Conservation (phyloP, 495 filamentous ascomycete species). For the Penicillium maclennaniae region DNA sequence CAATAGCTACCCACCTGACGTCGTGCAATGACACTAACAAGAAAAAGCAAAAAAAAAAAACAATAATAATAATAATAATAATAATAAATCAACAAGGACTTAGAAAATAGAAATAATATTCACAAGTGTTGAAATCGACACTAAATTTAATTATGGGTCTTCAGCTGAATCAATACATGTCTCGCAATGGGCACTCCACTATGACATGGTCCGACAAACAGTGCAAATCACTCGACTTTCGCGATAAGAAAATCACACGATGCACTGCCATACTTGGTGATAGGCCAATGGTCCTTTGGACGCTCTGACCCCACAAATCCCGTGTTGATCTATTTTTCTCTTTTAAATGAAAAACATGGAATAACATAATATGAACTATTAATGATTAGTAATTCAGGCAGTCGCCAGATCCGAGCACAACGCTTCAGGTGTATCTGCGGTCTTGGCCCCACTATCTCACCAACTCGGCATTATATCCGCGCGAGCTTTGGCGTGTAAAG, state of each 20-base stretch:
- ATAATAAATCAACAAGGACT: too few species aligned
- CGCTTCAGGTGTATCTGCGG: constrained; percentile 33
- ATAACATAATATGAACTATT: too few species aligned
- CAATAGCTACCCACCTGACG: background rate
- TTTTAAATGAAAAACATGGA: background rate
- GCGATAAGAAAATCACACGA: background rate
- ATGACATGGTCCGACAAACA: background rate
- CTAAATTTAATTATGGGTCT: background rate
- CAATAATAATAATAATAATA: too few species aligned
- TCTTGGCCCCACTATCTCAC: constrained; percentile 26
- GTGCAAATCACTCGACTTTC: background rate
- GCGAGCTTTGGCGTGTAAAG: constrained; percentile 11
- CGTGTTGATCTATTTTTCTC: too few species aligned
- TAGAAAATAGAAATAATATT: too few species aligned
- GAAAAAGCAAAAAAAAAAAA: background rate
- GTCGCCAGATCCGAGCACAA: constrained; percentile 1
- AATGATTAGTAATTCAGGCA: too few species aligned
- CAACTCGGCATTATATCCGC: constrained; percentile 11
- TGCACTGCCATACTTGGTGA: background rate
- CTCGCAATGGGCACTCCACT: background rate
- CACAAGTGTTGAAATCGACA: background rate
- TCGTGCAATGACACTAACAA: background rate
- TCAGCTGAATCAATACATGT: background rate
- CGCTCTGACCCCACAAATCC: background rate
- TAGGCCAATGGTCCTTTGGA: background rate